These are phyloP conservation scores for Candida ponderosae DNA, from an alignment of 805 yeast genomes.

Conservation along the genomic window DNA sequence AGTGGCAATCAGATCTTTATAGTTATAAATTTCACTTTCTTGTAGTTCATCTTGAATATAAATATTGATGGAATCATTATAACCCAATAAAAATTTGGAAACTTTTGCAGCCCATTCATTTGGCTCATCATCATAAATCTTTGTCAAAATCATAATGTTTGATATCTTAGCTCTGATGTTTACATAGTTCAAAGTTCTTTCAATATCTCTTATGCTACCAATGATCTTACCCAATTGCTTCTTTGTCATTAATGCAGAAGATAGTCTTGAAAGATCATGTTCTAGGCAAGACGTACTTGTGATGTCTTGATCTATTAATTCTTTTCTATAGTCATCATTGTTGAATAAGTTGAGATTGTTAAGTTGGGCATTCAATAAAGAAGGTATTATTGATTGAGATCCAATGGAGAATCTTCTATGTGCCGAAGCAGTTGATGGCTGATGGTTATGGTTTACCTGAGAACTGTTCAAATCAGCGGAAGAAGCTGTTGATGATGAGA, in stretches of 20 bases:
- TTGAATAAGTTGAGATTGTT: conserved; percentile 18
- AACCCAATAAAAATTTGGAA: conserved; percentile 13
- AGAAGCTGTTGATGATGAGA: conserved; percentile 6
- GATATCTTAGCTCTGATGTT: conserved; percentile 18
- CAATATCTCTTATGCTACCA: conserved; percentile 21
- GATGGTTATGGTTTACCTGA: no score
- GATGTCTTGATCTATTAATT: conserved; percentile 2
- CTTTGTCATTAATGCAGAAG: conserved; percentile 19
- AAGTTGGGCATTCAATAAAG: conserved; percentile 19
- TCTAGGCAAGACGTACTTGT: neutral
- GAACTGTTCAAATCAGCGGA: no score
- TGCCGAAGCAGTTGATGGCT: no score
- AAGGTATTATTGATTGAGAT: conserved; percentile 16
- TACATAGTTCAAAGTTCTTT: conserved; percentile 20
- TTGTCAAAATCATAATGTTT: conserved; percentile 22
- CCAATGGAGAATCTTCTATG: conserved; percentile 13
- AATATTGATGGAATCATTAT: conserved; percentile 9
- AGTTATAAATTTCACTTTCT: conserved; percentile 4
- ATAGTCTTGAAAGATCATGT: conserved; percentile 7
- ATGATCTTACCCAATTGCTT: conserved; percentile 19
- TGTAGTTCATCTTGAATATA: conserved; percentile 14
- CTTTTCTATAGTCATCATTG: conserved; percentile 3
- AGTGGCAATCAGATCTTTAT: conserved; percentile 3
- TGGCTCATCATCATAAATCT: conserved; percentile 23
- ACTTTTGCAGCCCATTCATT: conserved; percentile 18